Conservation (phyloP, 2,329 filamentous ascomycete genomes). For the Trichoderma sp. region DNA sequence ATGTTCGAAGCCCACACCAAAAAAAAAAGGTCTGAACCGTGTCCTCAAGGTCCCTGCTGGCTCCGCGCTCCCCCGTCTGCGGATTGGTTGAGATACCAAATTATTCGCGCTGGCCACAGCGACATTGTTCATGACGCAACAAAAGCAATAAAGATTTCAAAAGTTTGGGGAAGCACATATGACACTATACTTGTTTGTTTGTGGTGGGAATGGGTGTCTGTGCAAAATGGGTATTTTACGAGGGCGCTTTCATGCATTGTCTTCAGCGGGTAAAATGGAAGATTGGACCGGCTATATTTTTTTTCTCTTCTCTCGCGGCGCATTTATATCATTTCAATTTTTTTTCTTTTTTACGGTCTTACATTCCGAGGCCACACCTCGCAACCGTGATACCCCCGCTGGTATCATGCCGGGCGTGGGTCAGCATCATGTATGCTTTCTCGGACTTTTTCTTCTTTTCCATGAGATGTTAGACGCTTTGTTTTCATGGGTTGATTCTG, state of each 20-base stretch:
- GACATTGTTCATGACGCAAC: slow-evolving; percentile 20
- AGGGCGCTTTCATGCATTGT: slow-evolving; percentile 39
- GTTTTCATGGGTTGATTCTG: slow-evolving; percentile 21
- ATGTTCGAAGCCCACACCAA: background rate
- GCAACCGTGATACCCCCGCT: background rate
- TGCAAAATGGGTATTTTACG: slow-evolving; percentile 32
- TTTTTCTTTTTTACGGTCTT: slow-evolving; percentile 11
- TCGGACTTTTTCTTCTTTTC: slow-evolving; percentile 21
- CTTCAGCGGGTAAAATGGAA: slow-evolving; percentile 36
- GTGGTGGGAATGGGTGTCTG: slow-evolving; percentile 24
- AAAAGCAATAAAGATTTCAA: slow-evolving; percentile 19
- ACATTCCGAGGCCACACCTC: slow-evolving; percentile 15
- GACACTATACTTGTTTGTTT: slow-evolving; percentile 26
- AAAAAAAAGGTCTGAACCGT: slow-evolving; percentile 13
- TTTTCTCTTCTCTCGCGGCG: slow-evolving; percentile 16
- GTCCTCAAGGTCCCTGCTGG: background rate
- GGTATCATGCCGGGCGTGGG: background rate
- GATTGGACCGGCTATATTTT: slow-evolving; percentile 15
- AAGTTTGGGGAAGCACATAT: slow-evolving; percentile 33
- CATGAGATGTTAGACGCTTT: slow-evolving; percentile 22
- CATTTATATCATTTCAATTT: slow-evolving; percentile 20
- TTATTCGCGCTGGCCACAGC: slow-evolving; percentile 2
- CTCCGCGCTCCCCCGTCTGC: background rate
- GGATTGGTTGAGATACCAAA: slow-evolving; percentile 14
- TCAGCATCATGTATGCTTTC: background rate